Base-by-base conservation (phyloP, 331 rosid species). In the Saraca asoca region DNA sequence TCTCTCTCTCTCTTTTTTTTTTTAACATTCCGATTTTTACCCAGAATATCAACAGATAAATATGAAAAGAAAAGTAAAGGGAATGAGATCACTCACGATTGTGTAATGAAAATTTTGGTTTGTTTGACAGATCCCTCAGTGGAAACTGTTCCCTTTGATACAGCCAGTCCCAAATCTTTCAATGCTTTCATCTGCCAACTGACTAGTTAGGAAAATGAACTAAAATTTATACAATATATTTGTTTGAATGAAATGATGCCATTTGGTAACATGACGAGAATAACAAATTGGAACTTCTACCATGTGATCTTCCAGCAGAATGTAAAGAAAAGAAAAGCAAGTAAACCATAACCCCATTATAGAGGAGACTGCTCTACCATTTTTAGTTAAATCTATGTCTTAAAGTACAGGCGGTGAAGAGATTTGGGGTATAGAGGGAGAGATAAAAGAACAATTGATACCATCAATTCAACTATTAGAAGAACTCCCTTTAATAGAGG, bases 91-190 rank as follows among this genome's bases (percentile, higher is more conserved):
- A 85, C 95, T 81, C 73, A 94, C 97, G 87, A 76, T 68, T 88
- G 78, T 0, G 85, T 90, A 44, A 94, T 87, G 58, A 78, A 88
- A 66, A 94, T 43, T 57, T 88, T 85, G 11, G 96, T 88, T 73
- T 76, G 85, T 79, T 94, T 94, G 51, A 83, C 87, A 5, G 80
- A 60, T 59, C 98, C 96, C 78, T 94, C 95, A 5, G 97, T 90
- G 48, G 79, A 60, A 83, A 94, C 90, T 19, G 86, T 88, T 78
- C 96, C 98, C 83, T 88, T 94, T 17, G 89, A 81, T 53, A 90
- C 97, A 62, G 85, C 96, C 96, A 94, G 69, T 64, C 97, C 98
- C 88, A 94, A 74, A 67, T 88, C 90, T 69, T 86, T 88, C 49
- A 94, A 73, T 66, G 97, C 95, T 70, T 82, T 94, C 81, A 94